Evolutionary conservation across 768 basidiomycete species (phyloP), one percentile per base, ranked within the genome.

Genomic region (Mycena kentingensis): DNA sequence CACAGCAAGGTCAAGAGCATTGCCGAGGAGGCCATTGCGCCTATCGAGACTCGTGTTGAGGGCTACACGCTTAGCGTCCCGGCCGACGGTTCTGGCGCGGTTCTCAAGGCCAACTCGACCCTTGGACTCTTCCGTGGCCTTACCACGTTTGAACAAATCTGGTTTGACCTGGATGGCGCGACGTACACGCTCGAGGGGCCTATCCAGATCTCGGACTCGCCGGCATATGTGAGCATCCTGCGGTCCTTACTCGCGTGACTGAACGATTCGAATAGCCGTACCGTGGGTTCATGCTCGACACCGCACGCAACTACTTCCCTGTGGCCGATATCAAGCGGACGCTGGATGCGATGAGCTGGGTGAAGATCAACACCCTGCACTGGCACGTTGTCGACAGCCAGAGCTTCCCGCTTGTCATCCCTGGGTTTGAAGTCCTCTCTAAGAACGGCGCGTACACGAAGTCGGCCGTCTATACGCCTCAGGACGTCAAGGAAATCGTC

Each of bases 361-460:
- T 75, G 52, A 84, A 80, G 83, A 78, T 90, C 43, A 91, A 85
- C 67, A 82, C 80, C 2, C 80, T 93, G 60, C 89, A 93, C 58
- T 93, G 90, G 91, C 92, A 93, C 63, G 75, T 90, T 51, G 83
- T 83, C 29, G 92, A 94, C 68, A 82, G 84, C 48, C 89, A 93
- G 61, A 84, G 82, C 29, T 94, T 89, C 73, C 90, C 92, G 2
- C 74, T 93, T 15, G 73, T 78, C 32, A 70, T 93, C 18, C 72
- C 80, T 3, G 77, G 76, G 10, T 85, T 80, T 63, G 77, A 84
- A 0, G 79, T 81, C 49, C 72, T 93, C 1, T 74, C 87, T 10
- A 54, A 57, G 16, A 75, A 79, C 2, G 91, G 87, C 2, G 88
- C 91, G 11, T 94, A 94, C 69, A 81, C 81, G 3, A 11, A 77